These are phyloP conservation scores for Vicia sativa DNA, from an alignment of 306 rosid species.

Conservation along the genomic window DNA sequence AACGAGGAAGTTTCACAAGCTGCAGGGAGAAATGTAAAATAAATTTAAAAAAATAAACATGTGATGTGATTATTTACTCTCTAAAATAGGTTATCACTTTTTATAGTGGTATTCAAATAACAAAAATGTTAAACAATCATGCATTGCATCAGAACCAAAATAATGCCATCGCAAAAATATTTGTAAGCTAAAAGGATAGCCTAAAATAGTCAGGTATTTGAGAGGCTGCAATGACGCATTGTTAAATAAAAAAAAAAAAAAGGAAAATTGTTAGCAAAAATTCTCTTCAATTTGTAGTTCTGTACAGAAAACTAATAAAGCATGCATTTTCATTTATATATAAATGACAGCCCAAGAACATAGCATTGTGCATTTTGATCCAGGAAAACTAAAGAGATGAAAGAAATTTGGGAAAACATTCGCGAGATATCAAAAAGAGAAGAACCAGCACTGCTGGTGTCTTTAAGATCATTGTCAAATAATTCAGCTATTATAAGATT, in stretches of 20 bases:
- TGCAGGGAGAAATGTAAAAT: constrained; percentile 47
- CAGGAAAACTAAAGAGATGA: constrained; percentile 16
- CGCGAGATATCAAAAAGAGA: constrained; percentile 7
- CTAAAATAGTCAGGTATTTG: constrained; percentile 16
- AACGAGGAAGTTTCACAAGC: constrained; percentile 95
- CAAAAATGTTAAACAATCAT: constrained; percentile 5
- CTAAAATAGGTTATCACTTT: constrained; percentile 10
- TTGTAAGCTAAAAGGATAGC: constrained; percentile 22
- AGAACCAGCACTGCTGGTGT: constrained; percentile 10
- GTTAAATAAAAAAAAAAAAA: not conserved
- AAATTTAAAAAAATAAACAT: constrained; percentile 30
- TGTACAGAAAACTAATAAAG: not conserved
- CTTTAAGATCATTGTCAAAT: constrained; percentile 11
- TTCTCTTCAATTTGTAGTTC: not conserved
- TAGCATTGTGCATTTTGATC: constrained; percentile 17
- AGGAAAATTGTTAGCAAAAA: not conserved
- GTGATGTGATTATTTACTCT: constrained; percentile 8
- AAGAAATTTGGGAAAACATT: constrained; percentile 15
- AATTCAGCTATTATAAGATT: not conserved
- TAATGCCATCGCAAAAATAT: constrained; percentile 22
- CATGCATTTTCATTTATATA: constrained; percentile 7
- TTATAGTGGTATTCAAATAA: constrained; percentile 17
- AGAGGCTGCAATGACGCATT: constrained; percentile 3
- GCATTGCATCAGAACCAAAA: constrained; percentile 24
- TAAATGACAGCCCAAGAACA: constrained; percentile 24